Base-by-base conservation (phyloP, 345 rosid species). In the Anacardium occidentale region DNA sequence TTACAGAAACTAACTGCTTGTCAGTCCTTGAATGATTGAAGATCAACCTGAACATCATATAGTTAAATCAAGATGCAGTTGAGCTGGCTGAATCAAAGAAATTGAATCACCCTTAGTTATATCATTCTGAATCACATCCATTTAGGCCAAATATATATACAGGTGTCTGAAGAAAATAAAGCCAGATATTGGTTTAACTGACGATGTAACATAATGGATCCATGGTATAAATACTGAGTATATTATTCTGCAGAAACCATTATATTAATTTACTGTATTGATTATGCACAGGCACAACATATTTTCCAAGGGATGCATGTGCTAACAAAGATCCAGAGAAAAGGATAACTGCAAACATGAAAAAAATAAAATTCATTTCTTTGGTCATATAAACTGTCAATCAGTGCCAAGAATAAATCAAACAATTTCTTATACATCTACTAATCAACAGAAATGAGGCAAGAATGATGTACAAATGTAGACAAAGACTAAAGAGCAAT, bases 401-500 rank as follows among this genome's bases (percentile, higher is more conserved):
- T 21, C 10, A 5, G 8, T 34, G 26, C 54, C 73, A 45, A 44
- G 45, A 40, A 48, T n/a, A n/a, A n/a, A n/a, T n/a, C n/a, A 24
- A 24, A 9, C 15, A 25, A 17, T 59, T 59, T 17, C n/a, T 59
- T 59, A 7, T 44, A 44, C 21, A 45, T 10, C 10, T 42, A 24
- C 22, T 26, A 25, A 25, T 70, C 21, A 59, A 55, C 25, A 70
- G 9, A 22, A 7, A 50, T 1, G 59, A 20, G 44, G 48, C 54
- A 64, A 53, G 6, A 63, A 25, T 11, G 69, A 32, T 26, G 47
- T 22, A 64, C 57, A 24, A 20, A 64, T 12, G 37, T 9, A 26
- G 14, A 65, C 20, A 65, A 48, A 66, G 34, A 68, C n/a, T 8
- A 71, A 42, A 2, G 42, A 57, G 34, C 15, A 47, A 47, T 62